phyloP scores from a whole-genome alignment of 345 rosid genomes.

The Reutealis trisperma region DNA sequence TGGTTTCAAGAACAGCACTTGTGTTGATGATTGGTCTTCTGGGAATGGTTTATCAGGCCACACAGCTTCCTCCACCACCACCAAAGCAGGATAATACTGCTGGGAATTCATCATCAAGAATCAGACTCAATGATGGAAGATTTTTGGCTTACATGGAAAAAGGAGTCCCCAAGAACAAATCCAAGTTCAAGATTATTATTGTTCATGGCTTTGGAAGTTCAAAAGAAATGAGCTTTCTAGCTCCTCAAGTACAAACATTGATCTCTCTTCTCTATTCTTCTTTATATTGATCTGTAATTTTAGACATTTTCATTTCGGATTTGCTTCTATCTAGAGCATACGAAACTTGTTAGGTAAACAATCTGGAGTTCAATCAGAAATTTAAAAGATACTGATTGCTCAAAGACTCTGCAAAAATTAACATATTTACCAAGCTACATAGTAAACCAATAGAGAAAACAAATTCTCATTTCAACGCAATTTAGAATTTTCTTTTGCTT shows the following conservation, averaged over 20 bases:
- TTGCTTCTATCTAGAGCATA: background rate
- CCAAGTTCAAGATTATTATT: constrained; percentile 64
- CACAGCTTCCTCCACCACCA: constrained; percentile 31
- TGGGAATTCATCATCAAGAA: constrained; percentile 35
- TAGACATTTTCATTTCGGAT: background rate
- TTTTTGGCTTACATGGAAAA: constrained; percentile 71
- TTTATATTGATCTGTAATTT: background rate
- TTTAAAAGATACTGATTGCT: background rate
- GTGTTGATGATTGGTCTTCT: constrained; percentile 31
- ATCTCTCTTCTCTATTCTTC: constrained; percentile 1
- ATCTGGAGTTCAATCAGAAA: background rate
- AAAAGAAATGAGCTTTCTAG: constrained; percentile 83
- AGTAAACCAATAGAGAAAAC: background rate
- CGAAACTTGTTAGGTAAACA: background rate
- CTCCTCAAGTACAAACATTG: constrained; percentile 53
- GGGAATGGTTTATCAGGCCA: constrained; percentile 49
- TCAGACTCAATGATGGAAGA: constrained; percentile 79
- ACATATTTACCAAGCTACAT: background rate
- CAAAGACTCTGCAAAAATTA: background rate
- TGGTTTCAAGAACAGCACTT: constrained; percentile 28
- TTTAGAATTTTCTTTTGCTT: background rate
- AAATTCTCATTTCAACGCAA: background rate
- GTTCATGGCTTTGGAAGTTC: constrained; percentile 98
- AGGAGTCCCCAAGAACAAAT: constrained; percentile 62
- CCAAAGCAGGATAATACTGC: constrained; percentile 29